phyloP scores from a whole-genome alignment of 306 rosid genomes.

The Cucurbita pepo region DNA sequence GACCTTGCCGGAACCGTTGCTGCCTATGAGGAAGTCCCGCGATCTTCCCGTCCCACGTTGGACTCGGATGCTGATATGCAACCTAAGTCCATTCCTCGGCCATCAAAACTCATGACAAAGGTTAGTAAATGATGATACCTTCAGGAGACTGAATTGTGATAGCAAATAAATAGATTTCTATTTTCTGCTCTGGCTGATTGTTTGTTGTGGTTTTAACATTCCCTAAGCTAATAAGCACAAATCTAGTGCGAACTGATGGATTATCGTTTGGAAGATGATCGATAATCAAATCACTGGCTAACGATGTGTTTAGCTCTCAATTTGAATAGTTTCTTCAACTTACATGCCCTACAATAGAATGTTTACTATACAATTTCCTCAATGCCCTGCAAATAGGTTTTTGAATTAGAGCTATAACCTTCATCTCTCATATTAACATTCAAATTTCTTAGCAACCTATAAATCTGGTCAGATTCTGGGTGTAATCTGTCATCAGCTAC shows the following conservation, averaged over 20 bases:
- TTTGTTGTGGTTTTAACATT: background rate
- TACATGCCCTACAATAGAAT: background rate
- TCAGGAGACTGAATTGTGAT: too few species aligned
- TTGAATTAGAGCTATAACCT: conserved; percentile 12
- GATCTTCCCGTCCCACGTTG: conserved; percentile 55
- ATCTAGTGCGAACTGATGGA: background rate
- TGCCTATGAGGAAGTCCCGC: conserved; percentile 46
- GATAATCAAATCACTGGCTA: background rate
- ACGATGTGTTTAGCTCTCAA: background rate
- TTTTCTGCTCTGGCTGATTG: background rate
- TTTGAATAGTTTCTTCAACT: background rate
- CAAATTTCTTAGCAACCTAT: conserved; percentile 33
- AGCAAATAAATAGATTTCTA: too few species aligned
- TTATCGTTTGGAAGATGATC: background rate
- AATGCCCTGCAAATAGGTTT: background rate
- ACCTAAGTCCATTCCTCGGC: conserved; percentile 37
- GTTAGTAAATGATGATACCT: background rate
- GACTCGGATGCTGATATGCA: conserved; percentile 58
- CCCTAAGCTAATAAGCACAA: background rate
- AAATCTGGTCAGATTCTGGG: conserved; percentile 24
- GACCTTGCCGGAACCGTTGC: conserved; percentile 54
- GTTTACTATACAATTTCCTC: background rate
- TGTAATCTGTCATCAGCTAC: conserved; percentile 35
- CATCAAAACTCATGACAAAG: conserved; percentile 39
- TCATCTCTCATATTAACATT: conserved; percentile 37